Base-by-base conservation (phyloP, 2,329 filamentous ascomycete species). In the Neophaeococcomyces aloes region DNA sequence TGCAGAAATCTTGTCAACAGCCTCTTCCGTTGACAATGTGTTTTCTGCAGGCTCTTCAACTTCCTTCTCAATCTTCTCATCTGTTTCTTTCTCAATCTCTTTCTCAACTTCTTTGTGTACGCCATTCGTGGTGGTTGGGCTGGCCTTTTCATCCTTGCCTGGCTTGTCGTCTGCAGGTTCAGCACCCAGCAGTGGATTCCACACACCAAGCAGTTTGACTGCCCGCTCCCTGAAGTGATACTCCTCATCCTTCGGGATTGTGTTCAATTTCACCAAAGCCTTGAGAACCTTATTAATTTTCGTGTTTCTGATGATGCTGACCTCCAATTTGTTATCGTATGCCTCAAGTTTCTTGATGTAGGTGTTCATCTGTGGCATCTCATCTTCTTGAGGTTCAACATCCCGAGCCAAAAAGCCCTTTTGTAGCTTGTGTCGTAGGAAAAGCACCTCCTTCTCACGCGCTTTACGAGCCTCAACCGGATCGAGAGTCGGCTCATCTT, bases 211-310 rank as follows among this genome's bases (percentile, higher is more conserved):
- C 37, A 98, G 72, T 4, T 75, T 71, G 52, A 83, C 75, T 29
- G 86, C 88, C 40, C 91, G 82, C 52, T 79, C 71, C 69, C 91
- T 93, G 76, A 98, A 95, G 44, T 83, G 69, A 63, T 82, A 93
- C 53, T 94, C 84, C 29, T 88, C 84, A 52, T 98, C 91, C 48
- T 81, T 81, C 4, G 88, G 88, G 54, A 98, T 94, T 3, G 74
- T 74, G 33, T 81, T 75, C 7, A 98, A 72, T 69, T 94, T 95
- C 57, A 95, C 70, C 53, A 98, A 91, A 3, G 83, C 87, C 69
- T 93, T 94, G 45, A 98, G 74, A 8, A 98, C 89, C 69, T 98
- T 98, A 77, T 96, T 89, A 65, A 98, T 95, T 74, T 96, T 98
- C 49, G 91, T 98, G 11, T 70, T 72, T 51, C 85, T 79, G 57